Base-by-base conservation (phyloP, 2,329 filamentous ascomycete species). In the Chalara sp. region DNA sequence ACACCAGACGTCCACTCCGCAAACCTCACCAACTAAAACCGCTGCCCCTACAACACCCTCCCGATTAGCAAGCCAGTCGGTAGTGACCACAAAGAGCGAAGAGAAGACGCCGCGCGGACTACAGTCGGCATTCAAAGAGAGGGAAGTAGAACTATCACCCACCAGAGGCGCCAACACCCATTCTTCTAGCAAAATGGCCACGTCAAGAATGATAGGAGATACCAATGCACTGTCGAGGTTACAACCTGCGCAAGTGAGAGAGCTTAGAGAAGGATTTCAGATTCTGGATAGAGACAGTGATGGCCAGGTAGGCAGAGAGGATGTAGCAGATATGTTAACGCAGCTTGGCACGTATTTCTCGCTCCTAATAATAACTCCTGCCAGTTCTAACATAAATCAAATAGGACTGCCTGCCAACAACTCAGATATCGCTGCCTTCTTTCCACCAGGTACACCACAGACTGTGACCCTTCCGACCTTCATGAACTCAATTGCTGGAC, bases 281-380 rank as follows among this genome's bases (percentile, higher is more conserved):
- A 90, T 96, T 53, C 76, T 99, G 44, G 93, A 97, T 68, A 80
- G 89, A 53, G 86, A 93, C 68, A 91, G 89, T 63, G 89, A 93
- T 63, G 91, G 92, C 13, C 74, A 80, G 47, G 84, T 99, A 54
- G 87, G 85, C 58, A 79, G 86, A 53, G 86, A 92, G 28, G 89
- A 95, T 65, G 83, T 99, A 5, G 82, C 82, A 12, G 88, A 95
- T 61, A 95, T 96, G 79, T 78, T 99, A 32, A 81, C 79, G 53
- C 90, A 95, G 63, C 76, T 96, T 46, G 91, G 86, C 88, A 71
- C 44, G 67, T 59, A 28, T 32, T 3, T 8, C 7, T 29, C 5
- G 30, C 13, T 29, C 40, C 44, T 44, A 52, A 32, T 32, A 32
- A 28, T 11, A 43, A 12, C 29, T 13, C 4, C 21, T 5, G 8